These are phyloP conservation scores for Megacollybia platyphylla DNA, from an alignment of 1,284 basidiomycete genomes.

Conservation along the genomic window DNA sequence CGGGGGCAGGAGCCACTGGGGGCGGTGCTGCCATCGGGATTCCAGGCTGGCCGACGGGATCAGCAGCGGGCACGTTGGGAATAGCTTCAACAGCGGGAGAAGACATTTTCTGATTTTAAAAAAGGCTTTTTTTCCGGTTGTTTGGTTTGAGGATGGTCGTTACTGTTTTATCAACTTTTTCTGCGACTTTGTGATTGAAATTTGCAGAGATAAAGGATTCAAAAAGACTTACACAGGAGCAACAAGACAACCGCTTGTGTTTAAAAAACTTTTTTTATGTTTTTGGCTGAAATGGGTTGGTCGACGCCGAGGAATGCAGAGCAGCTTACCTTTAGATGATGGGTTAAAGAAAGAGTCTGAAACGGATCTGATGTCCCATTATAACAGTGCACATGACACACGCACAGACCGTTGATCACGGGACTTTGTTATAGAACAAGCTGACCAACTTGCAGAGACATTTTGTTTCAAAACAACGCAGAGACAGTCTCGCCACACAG, in stretches of 20 bases:
- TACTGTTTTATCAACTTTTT: conserved; percentile 81
- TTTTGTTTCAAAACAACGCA: too few species aligned
- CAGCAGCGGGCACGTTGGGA: conserved; percentile 25
- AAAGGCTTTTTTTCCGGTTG: conserved; percentile 18
- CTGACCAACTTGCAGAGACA: too few species aligned
- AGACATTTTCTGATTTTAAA: conserved; percentile 40
- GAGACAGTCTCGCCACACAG: not conserved
- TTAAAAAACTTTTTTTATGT: conserved; percentile 43
- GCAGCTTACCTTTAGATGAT: conserved; percentile 28
- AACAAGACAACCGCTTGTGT: conserved; percentile 65
- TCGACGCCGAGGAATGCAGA: conserved; percentile 2
- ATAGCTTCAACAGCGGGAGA: conserved; percentile 24
- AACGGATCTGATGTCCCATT: not conserved
- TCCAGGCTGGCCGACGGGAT: conserved; percentile 18
- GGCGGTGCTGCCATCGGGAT: conserved; percentile 27
- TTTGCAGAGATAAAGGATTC: conserved; percentile 11
- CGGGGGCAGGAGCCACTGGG: conserved; percentile 32
- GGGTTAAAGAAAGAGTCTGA: conserved; percentile 22
- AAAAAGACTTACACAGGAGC: conserved; percentile 38
- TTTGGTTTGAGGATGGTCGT: conserved; percentile 50
- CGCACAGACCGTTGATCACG: not conserved
- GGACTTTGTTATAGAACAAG: not conserved
- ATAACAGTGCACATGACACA: not conserved
- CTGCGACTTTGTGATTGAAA: conserved; percentile 30
- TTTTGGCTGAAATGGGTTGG: conserved; percentile 21